Evolutionary conservation across 202 grass and related monocot genomes (phyloP).

Genomic region (Zoysia matrella): DNA sequence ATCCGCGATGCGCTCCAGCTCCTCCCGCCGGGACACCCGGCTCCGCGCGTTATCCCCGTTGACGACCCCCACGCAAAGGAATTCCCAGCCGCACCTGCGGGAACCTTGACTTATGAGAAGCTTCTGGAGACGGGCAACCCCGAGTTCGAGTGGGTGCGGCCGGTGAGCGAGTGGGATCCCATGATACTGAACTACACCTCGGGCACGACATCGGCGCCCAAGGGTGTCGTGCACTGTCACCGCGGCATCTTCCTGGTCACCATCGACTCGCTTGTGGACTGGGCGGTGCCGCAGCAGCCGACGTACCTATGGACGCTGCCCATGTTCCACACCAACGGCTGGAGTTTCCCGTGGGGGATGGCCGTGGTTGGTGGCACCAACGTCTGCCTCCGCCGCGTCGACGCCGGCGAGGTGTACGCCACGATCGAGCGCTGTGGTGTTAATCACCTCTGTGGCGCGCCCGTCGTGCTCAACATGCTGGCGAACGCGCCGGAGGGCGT

Average conservation of each 20-base stretch:
- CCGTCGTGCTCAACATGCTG: too few relatives aligned
- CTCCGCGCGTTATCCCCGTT: constrained; percentile 59
- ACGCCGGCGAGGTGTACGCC: constrained; percentile 61
- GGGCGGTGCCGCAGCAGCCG: constrained; percentile 59
- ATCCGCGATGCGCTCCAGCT: constrained; percentile 54
- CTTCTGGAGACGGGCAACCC: constrained; percentile 73
- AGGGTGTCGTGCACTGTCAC: constrained; percentile 93
- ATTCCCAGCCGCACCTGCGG: neutral
- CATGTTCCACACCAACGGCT: constrained; percentile 50
- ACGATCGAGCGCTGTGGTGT: constrained; percentile 53
- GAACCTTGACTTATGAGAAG: constrained; percentile 60
- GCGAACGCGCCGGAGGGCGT: too few relatives aligned
- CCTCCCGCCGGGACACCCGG: neutral
- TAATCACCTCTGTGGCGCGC: constrained; percentile 63
- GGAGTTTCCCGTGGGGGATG: too few relatives aligned
- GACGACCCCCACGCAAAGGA: constrained; percentile 66
- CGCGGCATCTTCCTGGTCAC: constrained; percentile 64
- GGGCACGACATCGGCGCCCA: constrained; percentile 89
- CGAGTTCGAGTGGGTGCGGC: constrained; percentile 66
- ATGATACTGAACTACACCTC: constrained; percentile 97
- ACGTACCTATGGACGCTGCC: constrained; percentile 92
- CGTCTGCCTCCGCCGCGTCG: constrained; percentile 51
- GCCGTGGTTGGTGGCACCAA: too few relatives aligned
- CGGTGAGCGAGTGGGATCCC: constrained; percentile 81
- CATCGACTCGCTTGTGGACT: constrained; percentile 62